Conservation (phyloP, 139 green algal species). For the Chlorella sp. region DNA sequence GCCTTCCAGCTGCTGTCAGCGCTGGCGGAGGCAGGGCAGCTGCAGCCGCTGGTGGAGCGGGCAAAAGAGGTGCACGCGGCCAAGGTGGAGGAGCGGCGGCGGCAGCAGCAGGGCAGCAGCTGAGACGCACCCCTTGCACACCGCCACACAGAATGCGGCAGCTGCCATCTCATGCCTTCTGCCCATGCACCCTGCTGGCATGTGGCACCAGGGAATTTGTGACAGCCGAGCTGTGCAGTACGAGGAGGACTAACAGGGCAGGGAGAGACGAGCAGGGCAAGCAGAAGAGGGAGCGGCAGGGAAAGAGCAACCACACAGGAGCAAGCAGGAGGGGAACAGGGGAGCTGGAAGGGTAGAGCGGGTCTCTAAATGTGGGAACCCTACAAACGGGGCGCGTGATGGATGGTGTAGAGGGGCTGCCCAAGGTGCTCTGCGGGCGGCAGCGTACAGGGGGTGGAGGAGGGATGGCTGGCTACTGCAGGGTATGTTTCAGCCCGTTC, state of each 20-base stretch:
- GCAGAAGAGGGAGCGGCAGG: no score
- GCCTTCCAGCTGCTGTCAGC: constrained; percentile 92
- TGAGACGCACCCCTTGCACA: background rate
- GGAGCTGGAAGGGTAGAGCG: no score
- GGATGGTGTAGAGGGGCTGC: no score
- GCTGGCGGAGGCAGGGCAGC: constrained; percentile 85
- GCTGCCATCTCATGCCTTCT: no score
- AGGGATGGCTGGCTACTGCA: background rate
- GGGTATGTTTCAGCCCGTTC: background rate
- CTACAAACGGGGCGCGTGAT: no score
- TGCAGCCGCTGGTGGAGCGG: constrained; percentile 78
- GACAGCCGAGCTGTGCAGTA: background rate
- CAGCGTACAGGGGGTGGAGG: background rate
- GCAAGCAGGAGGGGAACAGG: no score
- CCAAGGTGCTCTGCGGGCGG: no score
- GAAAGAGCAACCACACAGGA: no score
- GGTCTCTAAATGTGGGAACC: no score
- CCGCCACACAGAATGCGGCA: background rate
- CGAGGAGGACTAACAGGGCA: background rate
- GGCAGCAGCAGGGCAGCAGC: constrained; percentile 8
- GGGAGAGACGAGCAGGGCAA: background rate
- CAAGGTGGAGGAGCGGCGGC: constrained; percentile 22
- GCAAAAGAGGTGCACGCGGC: constrained; percentile 43
- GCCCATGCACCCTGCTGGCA: background rate
- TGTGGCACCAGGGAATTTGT: background rate